Base-by-base conservation (phyloP, 1,139 yeast genomes). In the Pichia sp. region DNA sequence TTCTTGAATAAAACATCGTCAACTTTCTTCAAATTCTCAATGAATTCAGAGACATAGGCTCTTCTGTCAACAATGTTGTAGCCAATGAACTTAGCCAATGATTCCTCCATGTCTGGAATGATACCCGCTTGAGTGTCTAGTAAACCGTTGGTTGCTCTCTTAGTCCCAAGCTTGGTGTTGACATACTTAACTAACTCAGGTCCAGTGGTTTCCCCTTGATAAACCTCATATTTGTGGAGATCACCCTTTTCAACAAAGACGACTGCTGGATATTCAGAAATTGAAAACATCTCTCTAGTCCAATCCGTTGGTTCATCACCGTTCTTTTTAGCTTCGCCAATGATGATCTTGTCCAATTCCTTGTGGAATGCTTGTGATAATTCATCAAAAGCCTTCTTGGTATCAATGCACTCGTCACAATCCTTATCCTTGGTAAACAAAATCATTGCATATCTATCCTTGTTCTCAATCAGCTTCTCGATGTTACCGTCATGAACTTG, bases 121-220 rank as follows among this genome's bases (percentile, higher is more conserved):
- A 80, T 71, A 24, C 96, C 96, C 9, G 89, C 91, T 9, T 63
- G 61, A 1, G 65, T 66, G 50, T 68, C 67, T 49, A 87, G 72
- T 2, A 71, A 65, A 5, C 96, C 96, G 45, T 76, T 77, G 1
- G 63, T 55, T 36, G 73, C 71, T 62, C 96, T 77, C 60, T 71
- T 71, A n/a, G 83, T 74, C 0, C 81, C 83, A 3, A 81, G 71
- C 48, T 75, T 71, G 3, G 67, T 68, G 65, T 85, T 85, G 52
- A 87, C 72, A 62, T 74, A 80, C 2, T 67, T 65, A 17, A 83
- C 74, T 46, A 89, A 70, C 20, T 68, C 71, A 1, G 70, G 71
- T 36, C 81, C 58, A 12, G 70, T 67, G 53, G 83, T 73, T 16
- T 73, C 75, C 2, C 81, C 82, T 47, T 65, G 63, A 60, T 73